Base-by-base conservation (phyloP, 2,329 filamentous ascomycete genomes). In the Fusarium pseudograminearum region DNA sequence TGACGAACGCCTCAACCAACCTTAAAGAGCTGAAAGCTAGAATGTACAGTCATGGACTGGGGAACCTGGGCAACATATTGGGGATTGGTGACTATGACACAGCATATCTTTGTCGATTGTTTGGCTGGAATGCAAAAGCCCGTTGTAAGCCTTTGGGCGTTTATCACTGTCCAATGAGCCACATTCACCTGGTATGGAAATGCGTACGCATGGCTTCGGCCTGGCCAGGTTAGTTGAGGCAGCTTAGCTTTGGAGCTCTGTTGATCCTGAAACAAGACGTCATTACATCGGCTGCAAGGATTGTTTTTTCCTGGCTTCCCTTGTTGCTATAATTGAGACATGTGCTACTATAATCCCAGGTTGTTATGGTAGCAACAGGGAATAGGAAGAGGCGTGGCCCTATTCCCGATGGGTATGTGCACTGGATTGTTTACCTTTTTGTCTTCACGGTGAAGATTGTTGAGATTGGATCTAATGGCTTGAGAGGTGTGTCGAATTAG, bases 201-300 rank as follows among this genome's bases (percentile, higher is more conserved):
- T 48, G 14, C 36, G 30, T 34, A 30, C 18, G 28, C 30, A 30
- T 36, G 53, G 48, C 45, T 54, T 31, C 33, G 45, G 33, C 38
- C 28, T 46, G 52, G 40, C 28, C 48, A 56, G 41, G 45, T 41
- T 45, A 63, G 60, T 24, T 71, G 36, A 69, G 67, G 71, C 66
- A 55, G 30, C 50, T 40, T 47, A 65, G 47, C 51, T 62, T 42
- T 34, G 28, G 26, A 62, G 45, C 45, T 51, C 33, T 66, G 53
- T 56, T 58, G 63, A 65, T 48, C 40, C 52, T 70, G 68, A 70
- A 70, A 70, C 68, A 61, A 71, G 55, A 69, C 67, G 67, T 71
- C 67, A 71, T 67, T 24, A 52, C 26, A 47, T 68, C 41, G 40
- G 30, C 34, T 65, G 22, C 59, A 68, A 63, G 64, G 65, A 15